phyloP scores from a whole-genome alignment of 1,284 basidiomycete genomes.

The Rhodofomes roseus region DNA sequence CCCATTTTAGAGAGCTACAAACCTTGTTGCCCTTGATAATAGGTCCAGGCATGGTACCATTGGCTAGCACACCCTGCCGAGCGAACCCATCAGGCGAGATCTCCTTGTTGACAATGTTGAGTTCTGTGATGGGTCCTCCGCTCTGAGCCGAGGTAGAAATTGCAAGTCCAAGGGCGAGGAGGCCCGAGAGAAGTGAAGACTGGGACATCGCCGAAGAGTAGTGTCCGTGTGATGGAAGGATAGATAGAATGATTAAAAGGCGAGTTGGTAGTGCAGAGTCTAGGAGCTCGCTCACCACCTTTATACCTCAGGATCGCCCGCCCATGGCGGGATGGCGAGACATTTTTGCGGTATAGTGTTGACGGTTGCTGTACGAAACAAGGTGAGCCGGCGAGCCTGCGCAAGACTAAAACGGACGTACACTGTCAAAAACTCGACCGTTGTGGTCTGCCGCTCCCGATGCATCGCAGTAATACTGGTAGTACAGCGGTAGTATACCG shows the following conservation, averaged over 20 bases:
- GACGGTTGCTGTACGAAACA: neutral
- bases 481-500: too few species aligned
- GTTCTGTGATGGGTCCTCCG: neutral
- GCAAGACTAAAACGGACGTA: neutral
- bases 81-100: slow-evolving; percentile 24
- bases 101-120: slow-evolving; percentile 19
- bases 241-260: neutral
- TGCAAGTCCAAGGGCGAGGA: neutral
- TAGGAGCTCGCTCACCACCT: neutral
- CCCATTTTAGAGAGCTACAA: neutral
- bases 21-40: slow-evolving; percentile 27
- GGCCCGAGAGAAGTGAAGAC: neutral
- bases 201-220: neutral
- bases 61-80: slow-evolving; percentile 24
- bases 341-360: neutral
- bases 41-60: slow-evolving; percentile 26
- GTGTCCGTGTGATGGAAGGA: neutral
- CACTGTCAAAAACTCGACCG: too few species aligned
- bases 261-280: neutral
- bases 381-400: neutral
- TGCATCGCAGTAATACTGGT: too few species aligned
- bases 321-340: neutral
- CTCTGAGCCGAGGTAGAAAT: neutral
- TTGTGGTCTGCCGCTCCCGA: too few species aligned
- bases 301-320: neutral